Base-by-base conservation (phyloP, 768 basidiomycete genomes). In the Mycena capillaripes region DNA sequence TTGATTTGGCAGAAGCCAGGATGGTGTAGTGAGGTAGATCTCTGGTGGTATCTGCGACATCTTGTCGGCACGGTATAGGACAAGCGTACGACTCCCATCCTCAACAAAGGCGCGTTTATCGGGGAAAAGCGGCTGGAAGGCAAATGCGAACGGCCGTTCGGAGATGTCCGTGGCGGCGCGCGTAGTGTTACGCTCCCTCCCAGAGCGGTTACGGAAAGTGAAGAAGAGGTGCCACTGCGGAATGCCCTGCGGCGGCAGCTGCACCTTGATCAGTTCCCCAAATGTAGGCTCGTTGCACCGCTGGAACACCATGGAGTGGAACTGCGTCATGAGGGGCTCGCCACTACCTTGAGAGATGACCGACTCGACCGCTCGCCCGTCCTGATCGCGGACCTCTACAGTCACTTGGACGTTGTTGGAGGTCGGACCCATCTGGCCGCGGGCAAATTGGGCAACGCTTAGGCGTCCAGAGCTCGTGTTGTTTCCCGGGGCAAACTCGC, bases 171-270 rank as follows among this genome's bases (percentile, higher is more conserved):
- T 65, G 50, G 78, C 76, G 38, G 76, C 65, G 55, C 82, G 81
- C 44, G 83, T 86, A 66, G 80, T 77, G 19, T 81, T 80, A 52
- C 88, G 88, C 58, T 90, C 87, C 55, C 85, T 82, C 16, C 86
- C 87, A 52, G 83, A 84, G 42, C 93, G 92, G 78, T 95, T 92
- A 46, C 95, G 90, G 82, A 98, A 97, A 0, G 95, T 95, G 84
- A 99, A 95, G 87, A 97, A 98, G 17, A 99, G 83, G 79, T 98
- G 97, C 90, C 95, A 97, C 48, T 90, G 87, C 2, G 92, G 91
- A 44, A 92, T 86, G 10, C 89, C 88, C 11, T 91, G 85, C 16
- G 86, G 82, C 25, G 95, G 93, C 11, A 99, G 81, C 71, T 90
- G 88, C 19, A 99, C 84, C 81, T 99, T 99, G 82, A 98, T 88